Percentiles rank a stretch among this genome's conserved stretches.
phyloP scores from a whole-genome alignment of 2,329 filamentous ascomycete genomes.

The Phyllosticta paracitricarpa region DNA sequence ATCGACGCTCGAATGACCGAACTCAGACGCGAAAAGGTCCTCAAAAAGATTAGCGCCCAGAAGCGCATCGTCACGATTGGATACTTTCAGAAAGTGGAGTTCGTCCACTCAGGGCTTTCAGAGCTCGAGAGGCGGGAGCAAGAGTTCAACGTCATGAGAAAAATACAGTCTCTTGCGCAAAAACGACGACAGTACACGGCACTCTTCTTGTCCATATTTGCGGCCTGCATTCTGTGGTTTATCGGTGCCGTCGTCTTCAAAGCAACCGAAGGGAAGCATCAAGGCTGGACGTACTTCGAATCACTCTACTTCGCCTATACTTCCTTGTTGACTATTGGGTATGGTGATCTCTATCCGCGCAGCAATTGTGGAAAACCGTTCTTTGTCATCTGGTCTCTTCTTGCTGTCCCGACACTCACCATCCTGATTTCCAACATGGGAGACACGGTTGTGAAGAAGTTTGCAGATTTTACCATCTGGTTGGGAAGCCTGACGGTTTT shows the following conservation, averaged over 20 bases:
- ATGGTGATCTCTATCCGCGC: constrained; percentile 39
- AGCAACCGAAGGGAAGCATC: constrained; percentile 31
- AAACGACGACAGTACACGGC: constrained; percentile 30
- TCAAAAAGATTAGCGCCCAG: constrained; percentile 29
- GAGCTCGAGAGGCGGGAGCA: constrained; percentile 36
- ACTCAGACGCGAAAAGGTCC: constrained; percentile 34
- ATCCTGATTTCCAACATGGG: constrained; percentile 46
- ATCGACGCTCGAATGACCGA: constrained; percentile 41
- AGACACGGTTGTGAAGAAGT: constrained; percentile 43
- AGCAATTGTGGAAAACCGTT: constrained; percentile 45
- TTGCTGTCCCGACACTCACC: constrained; percentile 45
- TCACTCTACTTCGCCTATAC: constrained; percentile 45
- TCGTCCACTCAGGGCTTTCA: constrained; percentile 28
- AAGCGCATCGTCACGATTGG: constrained; percentile 34
- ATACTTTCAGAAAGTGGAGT: constrained; percentile 29
- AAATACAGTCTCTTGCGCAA: constrained; percentile 28
- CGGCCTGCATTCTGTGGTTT: constrained; percentile 33
- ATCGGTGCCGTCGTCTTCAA: constrained; percentile 43
- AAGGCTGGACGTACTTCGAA: constrained; percentile 43
- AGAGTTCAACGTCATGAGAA: constrained; percentile 37
- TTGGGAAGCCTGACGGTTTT: constrained; percentile 45
- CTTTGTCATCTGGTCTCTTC: constrained; percentile 47
- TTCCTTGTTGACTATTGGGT: constrained; percentile 45
- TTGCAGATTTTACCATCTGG: constrained; percentile 47
- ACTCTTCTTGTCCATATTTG: constrained; percentile 29